phyloP scores from a whole-genome alignment of 2,329 filamentous ascomycete species.

The Zymoseptoria ardabiliae region DNA sequence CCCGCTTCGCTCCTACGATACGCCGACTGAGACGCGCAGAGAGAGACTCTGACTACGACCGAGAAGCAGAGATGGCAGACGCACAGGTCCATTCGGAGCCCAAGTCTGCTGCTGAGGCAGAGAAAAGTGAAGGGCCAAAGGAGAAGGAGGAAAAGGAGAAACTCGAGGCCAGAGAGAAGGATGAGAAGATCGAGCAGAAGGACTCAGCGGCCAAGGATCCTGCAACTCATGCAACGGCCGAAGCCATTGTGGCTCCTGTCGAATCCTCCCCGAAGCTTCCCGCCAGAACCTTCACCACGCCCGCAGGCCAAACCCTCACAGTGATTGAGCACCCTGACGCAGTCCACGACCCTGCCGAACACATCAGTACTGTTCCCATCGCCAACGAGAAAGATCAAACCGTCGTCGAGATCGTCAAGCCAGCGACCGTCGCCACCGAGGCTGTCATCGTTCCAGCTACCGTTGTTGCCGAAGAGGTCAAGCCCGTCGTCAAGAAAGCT shows the following conservation, averaged over 20 bases:
- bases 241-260: background rate
- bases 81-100: slow-evolving; percentile 31
- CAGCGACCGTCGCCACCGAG: background rate
- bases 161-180: no score
- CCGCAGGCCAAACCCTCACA: background rate
- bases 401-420: background rate
- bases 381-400: background rate
- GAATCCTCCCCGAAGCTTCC: background rate
- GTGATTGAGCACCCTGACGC: background rate
- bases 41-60: background rate
- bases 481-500: background rate
- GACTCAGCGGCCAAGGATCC: no score
- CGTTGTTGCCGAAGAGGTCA: background rate
- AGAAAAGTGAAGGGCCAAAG: slow-evolving; percentile 24
- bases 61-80: slow-evolving; percentile 14
- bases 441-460: background rate
- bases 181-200: no score
- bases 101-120: slow-evolving; percentile 23
- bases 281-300: background rate
- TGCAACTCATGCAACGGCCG: background rate
- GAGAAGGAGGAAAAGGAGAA: slow-evolving; percentile 36
- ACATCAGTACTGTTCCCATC: background rate
- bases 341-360: background rate
- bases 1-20: background rate
- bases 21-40: background rate